Percentiles rank a stretch among this genome's conserved stretches.
Evolutionary conservation across 805 yeast genomes (phyloP).

Genomic region (Debaryomyces hansenii): DNA sequence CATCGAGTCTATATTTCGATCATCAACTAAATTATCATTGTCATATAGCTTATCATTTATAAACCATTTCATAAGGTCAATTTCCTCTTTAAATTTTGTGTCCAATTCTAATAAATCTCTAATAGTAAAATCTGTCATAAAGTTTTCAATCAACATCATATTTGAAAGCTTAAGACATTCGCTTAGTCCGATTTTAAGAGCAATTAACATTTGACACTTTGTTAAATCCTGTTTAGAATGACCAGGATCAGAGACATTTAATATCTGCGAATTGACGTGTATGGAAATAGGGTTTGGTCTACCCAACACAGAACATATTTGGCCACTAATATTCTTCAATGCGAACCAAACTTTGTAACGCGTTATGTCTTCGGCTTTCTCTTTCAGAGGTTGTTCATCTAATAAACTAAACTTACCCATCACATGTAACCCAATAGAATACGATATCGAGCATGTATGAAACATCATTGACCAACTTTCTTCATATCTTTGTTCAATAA

Average conservation of each 20-base stretch:
- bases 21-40: slow-evolving; percentile 5
- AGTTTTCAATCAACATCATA: slow-evolving; percentile 51
- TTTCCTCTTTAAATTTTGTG: slow-evolving; percentile 42
- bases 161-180: slow-evolving; percentile 51
- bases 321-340: slow-evolving; percentile 47
- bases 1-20: slow-evolving; percentile 1
- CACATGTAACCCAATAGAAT: slow-evolving; percentile 53
- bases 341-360: slow-evolving; percentile 53
- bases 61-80: slow-evolving; percentile 31
- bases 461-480: slow-evolving; percentile 54
- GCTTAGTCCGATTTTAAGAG: slow-evolving; percentile 47
- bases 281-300: slow-evolving; percentile 55
- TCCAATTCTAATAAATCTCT: slow-evolving; percentile 43
- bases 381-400: slow-evolving; percentile 12
- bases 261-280: slow-evolving; percentile 32
- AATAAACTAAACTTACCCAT: slow-evolving; percentile 26
- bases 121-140: slow-evolving; percentile 44
- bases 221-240: slow-evolving; percentile 15
- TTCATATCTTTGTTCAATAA: slow-evolving; percentile 49
- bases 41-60: slow-evolving; percentile 3
- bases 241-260: slow-evolving; percentile 19
- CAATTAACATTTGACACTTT: slow-evolving; percentile 25
- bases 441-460: slow-evolving; percentile 49
- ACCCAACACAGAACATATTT: slow-evolving; percentile 51
- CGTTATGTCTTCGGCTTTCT: slow-evolving; percentile 32